These are phyloP conservation scores for Sphaerulina vaccinii DNA, from an alignment of 2,329 filamentous ascomycete genomes.

Conservation along the genomic window DNA sequence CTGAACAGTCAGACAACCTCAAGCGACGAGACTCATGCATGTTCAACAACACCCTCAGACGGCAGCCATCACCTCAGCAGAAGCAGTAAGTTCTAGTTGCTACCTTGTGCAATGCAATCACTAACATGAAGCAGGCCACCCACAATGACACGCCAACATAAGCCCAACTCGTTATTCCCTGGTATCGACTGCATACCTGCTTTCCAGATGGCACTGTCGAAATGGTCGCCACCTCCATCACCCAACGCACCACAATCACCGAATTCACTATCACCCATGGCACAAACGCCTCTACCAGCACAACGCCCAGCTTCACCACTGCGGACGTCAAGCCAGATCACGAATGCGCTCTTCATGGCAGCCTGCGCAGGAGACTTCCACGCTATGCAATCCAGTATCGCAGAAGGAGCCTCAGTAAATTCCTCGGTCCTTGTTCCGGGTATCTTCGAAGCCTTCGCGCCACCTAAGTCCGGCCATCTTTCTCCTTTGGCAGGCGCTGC, in stretches of 20 bases:
- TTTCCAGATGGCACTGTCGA: slow-evolving; percentile 31
- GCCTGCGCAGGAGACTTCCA: slow-evolving; percentile 34
- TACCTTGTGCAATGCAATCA: not conserved
- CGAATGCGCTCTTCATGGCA: slow-evolving; percentile 31
- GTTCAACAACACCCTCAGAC: slow-evolving; percentile 14
- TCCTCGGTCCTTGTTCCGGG: slow-evolving; percentile 28
- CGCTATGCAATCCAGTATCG: slow-evolving; percentile 30
- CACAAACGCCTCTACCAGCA: slow-evolving; percentile 14
- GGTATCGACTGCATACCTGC: slow-evolving; percentile 19
- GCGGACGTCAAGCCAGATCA: slow-evolving; percentile 19
- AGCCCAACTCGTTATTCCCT: slow-evolving; percentile 22
- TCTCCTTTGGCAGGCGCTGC: slow-evolving; percentile 37
- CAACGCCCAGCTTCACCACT: slow-evolving; percentile 15
- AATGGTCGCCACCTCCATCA: slow-evolving; percentile 36
- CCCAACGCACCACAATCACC: slow-evolving; percentile 35
- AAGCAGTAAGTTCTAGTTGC: not conserved
- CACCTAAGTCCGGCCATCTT: slow-evolving; percentile 35
- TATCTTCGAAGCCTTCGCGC: slow-evolving; percentile 37
- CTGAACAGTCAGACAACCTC: slow-evolving; percentile 16
- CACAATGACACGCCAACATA: slow-evolving; percentile 20
- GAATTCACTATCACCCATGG: slow-evolving; percentile 29
- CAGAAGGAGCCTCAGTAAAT: slow-evolving; percentile 33
- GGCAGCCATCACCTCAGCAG: not conserved
- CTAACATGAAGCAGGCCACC: not conserved
- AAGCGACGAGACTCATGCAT: slow-evolving; percentile 27